phyloP scores from a whole-genome alignment of 305 asterid species.

The Fraxinus ornus region DNA sequence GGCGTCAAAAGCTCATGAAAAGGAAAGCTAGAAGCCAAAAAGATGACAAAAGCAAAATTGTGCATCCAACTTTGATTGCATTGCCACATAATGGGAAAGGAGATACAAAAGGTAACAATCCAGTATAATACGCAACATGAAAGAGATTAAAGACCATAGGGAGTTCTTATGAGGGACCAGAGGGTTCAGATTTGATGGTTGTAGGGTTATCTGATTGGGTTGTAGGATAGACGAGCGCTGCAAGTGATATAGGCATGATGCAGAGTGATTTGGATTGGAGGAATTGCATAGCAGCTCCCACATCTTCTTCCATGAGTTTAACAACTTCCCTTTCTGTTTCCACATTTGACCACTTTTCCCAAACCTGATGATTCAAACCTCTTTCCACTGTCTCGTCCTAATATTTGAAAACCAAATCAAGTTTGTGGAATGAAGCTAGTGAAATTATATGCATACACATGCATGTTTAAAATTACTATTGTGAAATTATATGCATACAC shows the following conservation, averaged over 20 bases:
- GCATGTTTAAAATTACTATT: no score
- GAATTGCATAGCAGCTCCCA: slow-evolving; percentile 90
- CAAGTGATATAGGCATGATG: slow-evolving; percentile 92
- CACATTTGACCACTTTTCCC: slow-evolving; percentile 92
- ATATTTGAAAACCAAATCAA: slow-evolving; percentile 1
- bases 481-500: no score
- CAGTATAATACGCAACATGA: slow-evolving; percentile 13
- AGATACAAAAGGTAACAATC: slow-evolving; percentile 5
- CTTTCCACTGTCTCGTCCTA: slow-evolving; percentile 57
- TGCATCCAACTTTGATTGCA: slow-evolving; percentile 48
- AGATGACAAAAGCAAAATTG: slow-evolving; percentile 26
- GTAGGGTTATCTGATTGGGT: slow-evolving; percentile 54
- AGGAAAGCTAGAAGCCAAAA: slow-evolving; percentile 17
- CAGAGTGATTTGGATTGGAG: slow-evolving; percentile 96
- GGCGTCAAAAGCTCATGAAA: slow-evolving; percentile 17
- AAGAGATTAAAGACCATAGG: slow-evolving; percentile 20
- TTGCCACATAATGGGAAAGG: slow-evolving; percentile 26
- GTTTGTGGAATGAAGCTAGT: background rate
- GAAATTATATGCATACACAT: background rate
- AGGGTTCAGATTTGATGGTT: slow-evolving; percentile 57
- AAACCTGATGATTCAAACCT: slow-evolving; percentile 55
- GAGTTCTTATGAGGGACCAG: slow-evolving; percentile 59
- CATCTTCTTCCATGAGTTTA: slow-evolving; percentile 90
- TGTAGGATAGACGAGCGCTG: slow-evolving; percentile 69
- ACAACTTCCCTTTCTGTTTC: slow-evolving; percentile 84